Base-by-base conservation (phyloP, 169 alveolate genomes). In the Cryptosporidium felis region DNA sequence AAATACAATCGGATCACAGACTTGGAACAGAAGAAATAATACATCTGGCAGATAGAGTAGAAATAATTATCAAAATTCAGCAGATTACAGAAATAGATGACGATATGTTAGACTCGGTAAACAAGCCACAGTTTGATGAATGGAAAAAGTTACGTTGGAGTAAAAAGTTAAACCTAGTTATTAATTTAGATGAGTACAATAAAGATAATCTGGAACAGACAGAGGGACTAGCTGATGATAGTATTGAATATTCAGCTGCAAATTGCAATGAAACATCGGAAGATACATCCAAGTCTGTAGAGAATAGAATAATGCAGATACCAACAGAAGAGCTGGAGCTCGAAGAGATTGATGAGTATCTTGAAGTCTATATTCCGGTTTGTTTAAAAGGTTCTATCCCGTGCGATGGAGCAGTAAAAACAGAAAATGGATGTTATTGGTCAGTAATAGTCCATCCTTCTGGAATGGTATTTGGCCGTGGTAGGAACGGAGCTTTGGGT, bases 401-500 rank as follows among this genome's bases (percentile, higher is more conserved):
- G 6, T 74, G 74, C n/a, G 85, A 74, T 6, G 59, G 59, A 16
- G 85, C 85, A 9, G 40, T 38, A 41, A 74, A 53, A 41, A 49
- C 67, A 18, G 85, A 74, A 58, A 34, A 74, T 53, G 74, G 74
- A n/a, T 18, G 16, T 30, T 74, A 40, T 34, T 74, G 85, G 85
- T 74, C 85, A 0, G 85, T 74, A 32, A 49, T 74, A n/a, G 74
- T 74, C 5, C 85, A 74, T 16, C 85, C 85, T 21, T 58, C 49
- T 36, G 85, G 85, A 53, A 74, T 74, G 85, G 85, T 74, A 51
- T 74, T 74, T 53, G 85, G 85, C 26, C 46, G 85, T 16, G 85
- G 85, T 23, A 74, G 41, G 16, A 38, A 30, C 38, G 85, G 85
- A 9, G 85, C 63, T 6, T 44, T 74, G 14, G 85, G 85, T 18